These are phyloP conservation scores for Saussurea involucrata DNA, from an alignment of 129 eudicot species.

Conservation along the genomic window DNA sequence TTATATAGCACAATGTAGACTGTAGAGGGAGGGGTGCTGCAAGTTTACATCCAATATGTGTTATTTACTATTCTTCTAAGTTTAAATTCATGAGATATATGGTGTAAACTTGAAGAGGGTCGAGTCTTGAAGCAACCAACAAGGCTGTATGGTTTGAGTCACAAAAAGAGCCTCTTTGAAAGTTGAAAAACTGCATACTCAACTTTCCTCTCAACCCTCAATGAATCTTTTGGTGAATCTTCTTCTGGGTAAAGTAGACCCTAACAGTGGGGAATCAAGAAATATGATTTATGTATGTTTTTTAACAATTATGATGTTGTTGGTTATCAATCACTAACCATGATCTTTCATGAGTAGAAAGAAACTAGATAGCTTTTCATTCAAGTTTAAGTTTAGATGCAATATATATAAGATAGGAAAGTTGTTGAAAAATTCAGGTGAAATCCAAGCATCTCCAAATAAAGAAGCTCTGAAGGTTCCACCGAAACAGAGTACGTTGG, in stretches of 20 bases:
- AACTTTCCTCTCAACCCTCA: no score
- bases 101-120: background rate
- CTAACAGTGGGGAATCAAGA: background rate
- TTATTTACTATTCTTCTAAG: background rate
- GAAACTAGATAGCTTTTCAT: background rate
- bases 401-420: background rate
- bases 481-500: slow-evolving; percentile 19
- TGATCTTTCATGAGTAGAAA: background rate
- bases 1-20: background rate
- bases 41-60: background rate
- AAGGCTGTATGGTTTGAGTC: background rate
- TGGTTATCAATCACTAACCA: background rate
- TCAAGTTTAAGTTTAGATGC: background rate
- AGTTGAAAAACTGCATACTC: background rate
- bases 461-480: slow-evolving; percentile 39
- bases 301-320: background rate
- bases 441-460: slow-evolving; percentile 15
- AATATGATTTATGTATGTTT: slow-evolving; percentile 1
- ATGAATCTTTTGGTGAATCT: no score
- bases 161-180: background rate
- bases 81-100: no score
- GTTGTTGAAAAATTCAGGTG: slow-evolving; percentile 30
- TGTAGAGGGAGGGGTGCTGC: background rate
- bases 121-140: background rate
- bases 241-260: no score